phyloP scores from a whole-genome alignment of 805 yeast genomes.

The Yamadazyma sp. region DNA sequence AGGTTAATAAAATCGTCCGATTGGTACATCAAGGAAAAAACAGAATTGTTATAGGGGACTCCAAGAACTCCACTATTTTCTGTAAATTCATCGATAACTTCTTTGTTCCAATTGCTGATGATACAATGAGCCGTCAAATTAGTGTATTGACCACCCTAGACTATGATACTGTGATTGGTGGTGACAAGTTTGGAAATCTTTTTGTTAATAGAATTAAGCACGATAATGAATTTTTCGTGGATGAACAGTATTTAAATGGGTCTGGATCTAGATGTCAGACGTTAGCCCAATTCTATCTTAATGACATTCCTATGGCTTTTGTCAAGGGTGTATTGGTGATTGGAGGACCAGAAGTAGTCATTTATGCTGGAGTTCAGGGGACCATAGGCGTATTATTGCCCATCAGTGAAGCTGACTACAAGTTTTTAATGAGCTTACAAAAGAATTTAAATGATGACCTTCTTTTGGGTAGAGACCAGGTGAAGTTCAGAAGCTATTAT shows the following conservation, averaged over 20 bases:
- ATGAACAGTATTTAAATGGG: conserved; percentile 41
- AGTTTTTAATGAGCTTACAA: conserved; percentile 26
- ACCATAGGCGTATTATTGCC: conserved; percentile 76
- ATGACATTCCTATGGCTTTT: conserved; percentile 70
- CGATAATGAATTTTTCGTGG: conserved; percentile 23
- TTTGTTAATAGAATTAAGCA: conserved; percentile 59
- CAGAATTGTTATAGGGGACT: conserved; percentile 70
- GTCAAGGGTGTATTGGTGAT: conserved; percentile 50
- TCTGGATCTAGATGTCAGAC: conserved; percentile 51
- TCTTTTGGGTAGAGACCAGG: conserved; percentile 65
- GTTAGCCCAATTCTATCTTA: conserved; percentile 59
- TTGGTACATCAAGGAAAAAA: conserved; percentile 50
- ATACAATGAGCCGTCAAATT: conserved; percentile 63
- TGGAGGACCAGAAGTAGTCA: conserved; percentile 62
- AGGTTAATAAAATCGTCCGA: conserved; percentile 50
- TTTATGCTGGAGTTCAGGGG: conserved; percentile 81
- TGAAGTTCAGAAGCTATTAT: conserved; percentile 72
- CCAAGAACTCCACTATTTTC: conserved; percentile 61
- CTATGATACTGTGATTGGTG: conserved; percentile 72
- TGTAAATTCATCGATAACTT: conserved; percentile 52
- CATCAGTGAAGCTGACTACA: conserved; percentile 45
- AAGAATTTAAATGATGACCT: conserved; percentile 19
- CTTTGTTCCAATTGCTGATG: conserved; percentile 70
- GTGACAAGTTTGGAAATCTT: conserved; percentile 85
- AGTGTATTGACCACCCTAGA: conserved; percentile 65